phyloP scores from a whole-genome alignment of 2,329 filamentous ascomycete species.

The Diatrype stigma region DNA sequence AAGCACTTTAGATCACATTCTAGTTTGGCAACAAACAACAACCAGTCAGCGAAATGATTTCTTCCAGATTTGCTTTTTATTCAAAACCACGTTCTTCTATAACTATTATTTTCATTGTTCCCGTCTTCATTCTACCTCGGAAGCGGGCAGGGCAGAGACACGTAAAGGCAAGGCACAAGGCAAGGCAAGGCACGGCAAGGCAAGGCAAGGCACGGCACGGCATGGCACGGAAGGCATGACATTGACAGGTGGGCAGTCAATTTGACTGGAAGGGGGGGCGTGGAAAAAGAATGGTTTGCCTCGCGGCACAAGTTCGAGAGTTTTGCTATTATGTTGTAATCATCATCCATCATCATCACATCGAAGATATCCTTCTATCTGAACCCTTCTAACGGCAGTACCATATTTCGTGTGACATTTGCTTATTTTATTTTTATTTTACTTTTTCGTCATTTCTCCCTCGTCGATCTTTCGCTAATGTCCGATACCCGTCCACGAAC shows the following conservation, averaged over 20 bases:
- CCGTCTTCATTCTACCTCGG: constrained; percentile 8
- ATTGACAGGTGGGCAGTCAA: constrained; percentile 1
- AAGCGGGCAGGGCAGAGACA: constrained; percentile 3
- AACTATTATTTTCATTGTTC: constrained; percentile 9
- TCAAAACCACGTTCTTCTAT: constrained; percentile 1
- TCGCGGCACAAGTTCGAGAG: constrained; percentile 28
- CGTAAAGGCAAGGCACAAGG: too few relatives aligned
- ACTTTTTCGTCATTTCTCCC: too few relatives aligned
- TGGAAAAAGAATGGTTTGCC: constrained; percentile 31
- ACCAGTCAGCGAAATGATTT: constrained; percentile 15
- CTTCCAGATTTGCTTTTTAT: constrained; percentile 18
- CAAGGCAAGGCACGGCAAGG: too few relatives aligned
- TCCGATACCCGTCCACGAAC: too few relatives aligned
- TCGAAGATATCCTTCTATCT: not conserved
- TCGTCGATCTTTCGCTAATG: too few relatives aligned
- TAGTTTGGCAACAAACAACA: constrained; percentile 25
- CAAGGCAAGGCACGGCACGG: too few relatives aligned
- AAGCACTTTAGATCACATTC: constrained; percentile 20
- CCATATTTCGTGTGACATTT: too few relatives aligned
- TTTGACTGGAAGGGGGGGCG: constrained; percentile 9
- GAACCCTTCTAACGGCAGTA: not conserved
- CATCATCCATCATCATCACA: constrained; percentile 6
- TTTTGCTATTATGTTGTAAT: constrained; percentile 20
- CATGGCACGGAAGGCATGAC: too few relatives aligned
- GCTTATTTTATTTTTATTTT: too few relatives aligned